A percentile compares a stretch with the other conserved stretches of the same genome.
Evolutionary conservation across 345 rosid species (phyloP).

Genomic region (Passiflora organensis): DNA sequence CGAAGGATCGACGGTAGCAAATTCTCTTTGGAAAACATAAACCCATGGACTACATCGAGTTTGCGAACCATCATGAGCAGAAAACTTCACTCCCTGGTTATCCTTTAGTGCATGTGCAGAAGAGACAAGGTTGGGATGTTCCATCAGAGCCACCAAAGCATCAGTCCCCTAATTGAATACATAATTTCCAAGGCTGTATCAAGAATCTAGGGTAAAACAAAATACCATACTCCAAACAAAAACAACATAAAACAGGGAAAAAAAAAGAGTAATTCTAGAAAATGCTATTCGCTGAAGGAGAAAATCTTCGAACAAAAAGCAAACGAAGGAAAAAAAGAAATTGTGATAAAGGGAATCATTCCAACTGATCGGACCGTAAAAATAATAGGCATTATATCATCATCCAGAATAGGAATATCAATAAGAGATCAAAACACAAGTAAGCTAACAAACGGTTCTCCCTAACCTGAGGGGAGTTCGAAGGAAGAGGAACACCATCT

Average conservation of each 20-base stretch:
- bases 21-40: constrained; percentile 80
- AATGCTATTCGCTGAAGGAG: too few relatives aligned
- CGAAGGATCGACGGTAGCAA: constrained; percentile 60
- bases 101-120: constrained; percentile 47
- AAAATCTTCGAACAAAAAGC: too few relatives aligned
- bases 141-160: constrained; percentile 43
- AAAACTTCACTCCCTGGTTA: constrained; percentile 40
- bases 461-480: constrained; percentile 7
- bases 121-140: constrained; percentile 46
- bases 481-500: constrained; percentile 12
- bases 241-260: too few relatives aligned
- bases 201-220: too few relatives aligned
- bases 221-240: background rate
- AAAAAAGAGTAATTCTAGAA: too few relatives aligned
- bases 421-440: too few relatives aligned
- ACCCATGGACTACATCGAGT: constrained; percentile 45
- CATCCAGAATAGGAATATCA: too few relatives aligned
- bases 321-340: too few relatives aligned
- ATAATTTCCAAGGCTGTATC: too few relatives aligned
- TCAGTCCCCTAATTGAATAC: constrained; percentile 31
- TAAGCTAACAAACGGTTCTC: background rate
- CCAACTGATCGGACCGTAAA: too few relatives aligned
- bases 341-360: too few relatives aligned
- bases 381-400: too few relatives aligned
- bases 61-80: constrained; percentile 11